Evolutionary conservation across 2,329 filamentous ascomycete genomes (phyloP), one percentile per base, ranked within the genome.

Genomic region (Kalmusia sp.): DNA sequence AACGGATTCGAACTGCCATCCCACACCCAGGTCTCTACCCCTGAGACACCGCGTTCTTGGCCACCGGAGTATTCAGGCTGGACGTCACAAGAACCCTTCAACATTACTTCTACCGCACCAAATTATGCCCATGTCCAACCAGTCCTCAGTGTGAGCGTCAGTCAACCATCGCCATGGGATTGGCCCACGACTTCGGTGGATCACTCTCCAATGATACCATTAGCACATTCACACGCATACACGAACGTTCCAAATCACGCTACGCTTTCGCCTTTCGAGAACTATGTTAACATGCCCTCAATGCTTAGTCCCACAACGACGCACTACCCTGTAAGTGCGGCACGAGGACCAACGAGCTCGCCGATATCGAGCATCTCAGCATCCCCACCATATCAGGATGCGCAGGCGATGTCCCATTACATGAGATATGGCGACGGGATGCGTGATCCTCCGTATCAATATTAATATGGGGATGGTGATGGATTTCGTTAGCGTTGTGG

Each of bases 41-140:
- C 63, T 30, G 58, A 59, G 25, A 59, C 52, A 12, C 58, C 56
- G 24, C 52, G 49, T 11, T 68, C 65, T 2, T 69, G 66, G 64
- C 57, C 65, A 19, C 48, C 61, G 15, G 61, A 67, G 37, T 62
- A 61, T 38, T 53, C 61, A 22, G 52, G 53, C 33, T 70, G 66
- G 66, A 54, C 67, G n/a, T 57, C 65, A 21, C 54, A 57, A 45
- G 58, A 63, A 31, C 56, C 54, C 15, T 70, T 67, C 51, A 43
- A 45, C 24, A 54, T 59, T 15, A 34, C 57, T 3, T 39, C 54
- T 19, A 45, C 55, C 12, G 51, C 55, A 14, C 24, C 55, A 19
- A 49, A 46, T 28, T 51, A 50, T 27, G n/a, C 54, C 25, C 53
- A 59, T 27, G n/a, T 59, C 44, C 61, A 61, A 49, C 63, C 54